phyloP scores from a whole-genome alignment of 352 stramenopile species.

The Ochromonadaceae sp. region DNA sequence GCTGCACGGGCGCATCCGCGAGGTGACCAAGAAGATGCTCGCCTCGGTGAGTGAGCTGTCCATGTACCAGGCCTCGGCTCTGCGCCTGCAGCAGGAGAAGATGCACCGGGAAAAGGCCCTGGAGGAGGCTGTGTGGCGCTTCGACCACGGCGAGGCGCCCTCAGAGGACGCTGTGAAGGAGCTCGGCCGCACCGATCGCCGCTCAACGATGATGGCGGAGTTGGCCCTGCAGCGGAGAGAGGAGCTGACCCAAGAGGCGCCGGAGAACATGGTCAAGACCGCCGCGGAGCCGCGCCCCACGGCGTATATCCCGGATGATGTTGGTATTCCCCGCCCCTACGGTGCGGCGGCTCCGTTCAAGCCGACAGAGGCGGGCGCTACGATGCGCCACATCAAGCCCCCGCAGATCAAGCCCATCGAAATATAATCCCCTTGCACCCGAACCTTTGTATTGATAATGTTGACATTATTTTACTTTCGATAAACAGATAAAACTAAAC shows the following conservation, averaged over 20 bases:
- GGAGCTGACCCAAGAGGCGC: constrained; percentile 15
- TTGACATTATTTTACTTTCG: too few relatives aligned
- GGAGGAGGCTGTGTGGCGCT: constrained; percentile 42
- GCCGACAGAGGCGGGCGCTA: constrained; percentile 55
- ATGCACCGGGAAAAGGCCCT: constrained; percentile 47
- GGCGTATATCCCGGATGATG: constrained; percentile 68
- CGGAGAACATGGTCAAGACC: constrained; percentile 49
- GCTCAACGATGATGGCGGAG: constrained; percentile 42
- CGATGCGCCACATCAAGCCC: constrained; percentile 72
- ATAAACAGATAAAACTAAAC: too few relatives aligned
- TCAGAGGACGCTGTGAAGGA: constrained; percentile 53
- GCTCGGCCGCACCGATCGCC: constrained; percentile 30
- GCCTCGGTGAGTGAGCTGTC: constrained; percentile 76
- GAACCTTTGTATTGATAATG: too few relatives aligned
- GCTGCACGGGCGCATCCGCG: constrained; percentile 67
- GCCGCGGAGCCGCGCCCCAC: constrained; percentile 68
- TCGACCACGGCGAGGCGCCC: constrained; percentile 48
- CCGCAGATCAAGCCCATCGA: constrained; percentile 71
- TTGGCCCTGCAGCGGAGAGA: constrained; percentile 36
- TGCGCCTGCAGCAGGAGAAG: constrained; percentile 81
- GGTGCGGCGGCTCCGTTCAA: constrained; percentile 74
- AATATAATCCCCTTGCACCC: constrained; percentile 57
- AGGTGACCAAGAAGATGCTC: constrained; percentile 80
- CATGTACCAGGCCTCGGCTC: constrained; percentile 82
- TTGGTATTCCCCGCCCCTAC: constrained; percentile 81